Evolutionary conservation across 192 early-diverging fungal species (phyloP).

Genomic region (Backusella morwellensis): DNA sequence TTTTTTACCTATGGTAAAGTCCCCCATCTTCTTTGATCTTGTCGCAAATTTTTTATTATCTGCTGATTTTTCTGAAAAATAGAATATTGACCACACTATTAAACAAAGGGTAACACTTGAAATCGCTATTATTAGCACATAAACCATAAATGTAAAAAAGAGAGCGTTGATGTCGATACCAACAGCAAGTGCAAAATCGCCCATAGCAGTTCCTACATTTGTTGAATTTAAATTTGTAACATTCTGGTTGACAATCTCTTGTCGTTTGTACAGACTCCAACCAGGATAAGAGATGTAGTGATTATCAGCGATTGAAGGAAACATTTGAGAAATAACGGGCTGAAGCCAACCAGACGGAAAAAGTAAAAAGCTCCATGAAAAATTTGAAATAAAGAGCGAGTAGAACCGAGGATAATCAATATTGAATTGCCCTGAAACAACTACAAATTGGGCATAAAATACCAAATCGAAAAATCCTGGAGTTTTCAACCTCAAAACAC

Average conservation of each 20-base stretch:
- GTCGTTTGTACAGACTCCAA: conserved; percentile 2
- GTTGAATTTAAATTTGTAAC: not conserved
- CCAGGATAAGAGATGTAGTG: not conserved
- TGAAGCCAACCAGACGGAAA: conserved; percentile 8
- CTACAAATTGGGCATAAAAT: conserved; percentile 50
- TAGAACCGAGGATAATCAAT: conserved; percentile 49
- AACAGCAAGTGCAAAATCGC: conserved; percentile 23
- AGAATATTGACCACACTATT: not conserved
- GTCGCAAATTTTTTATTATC: not conserved
- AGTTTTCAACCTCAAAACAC: conserved; percentile 39
- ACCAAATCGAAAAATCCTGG: conserved; percentile 52
- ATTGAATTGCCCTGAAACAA: conserved; percentile 43
- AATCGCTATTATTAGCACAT: conserved; percentile 21
- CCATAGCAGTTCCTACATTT: conserved; percentile 29
- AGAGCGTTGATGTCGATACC: conserved; percentile 23
- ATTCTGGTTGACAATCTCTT: not conserved
- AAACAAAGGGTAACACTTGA: conserved; percentile 16
- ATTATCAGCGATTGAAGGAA: not conserved
- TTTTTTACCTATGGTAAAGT: conserved; percentile 18
- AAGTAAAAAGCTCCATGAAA: conserved; percentile 41
- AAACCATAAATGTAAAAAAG: conserved; percentile 24
- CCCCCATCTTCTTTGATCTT: not conserved
- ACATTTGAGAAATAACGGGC: not conserved
- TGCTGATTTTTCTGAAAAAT: not conserved
- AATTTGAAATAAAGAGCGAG: conserved; percentile 43